Base-by-base conservation (phyloP, 306 rosid species). In the Quercus rubra region DNA sequence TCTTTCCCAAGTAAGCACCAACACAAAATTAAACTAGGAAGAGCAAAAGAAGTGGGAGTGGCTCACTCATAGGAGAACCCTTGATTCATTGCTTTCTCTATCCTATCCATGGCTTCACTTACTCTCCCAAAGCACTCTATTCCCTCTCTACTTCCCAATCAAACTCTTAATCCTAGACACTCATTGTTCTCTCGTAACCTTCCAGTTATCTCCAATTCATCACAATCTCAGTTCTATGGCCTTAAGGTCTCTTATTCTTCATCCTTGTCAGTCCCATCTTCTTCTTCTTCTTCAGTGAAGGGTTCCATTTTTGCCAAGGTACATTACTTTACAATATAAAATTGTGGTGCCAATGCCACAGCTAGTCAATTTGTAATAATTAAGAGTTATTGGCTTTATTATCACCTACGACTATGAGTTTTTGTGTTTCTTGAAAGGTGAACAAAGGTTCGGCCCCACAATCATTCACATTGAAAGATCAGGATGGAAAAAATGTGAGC, bases 371-470 rank as follows among this genome's bases (percentile, higher is more conserved):
- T 43, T 61, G 20, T 55, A 46, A 27, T 11, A 43, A 7, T 74
- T 30, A 18, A 14, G 17, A 10, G 30, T 20, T 12, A 6, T 56
- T 13, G 25, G 19, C 2, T 35, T 35, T 35, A 35, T 77, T 41
- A 61, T 58, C 21, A 52, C 62, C 67, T 20, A 76, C 41, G 11
- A 46, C 54, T 46, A 11, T 75, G 35, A 56, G 19, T 84, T 5
- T 74, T 0, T 17, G 3, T 13, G 2, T 38, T 83, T 77, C 35
- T 57, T 84, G 77, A 57, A 73, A 95, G 98, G 96, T 89, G 78
- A 87, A 19, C 30, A 96, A 91, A 83, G 98, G 97, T 69, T 72
- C 89, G 74, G 85, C 58, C 71, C 98, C 99, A 43, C 99, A 98
- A 30, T 5, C 79, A 30, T 96, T 96, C 78, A 86, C 91, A 2